Evolutionary conservation across 192 early-diverging fungal species (phyloP), one percentile per base, ranked within the genome.

Genomic region (Coemansia sp.): DNA sequence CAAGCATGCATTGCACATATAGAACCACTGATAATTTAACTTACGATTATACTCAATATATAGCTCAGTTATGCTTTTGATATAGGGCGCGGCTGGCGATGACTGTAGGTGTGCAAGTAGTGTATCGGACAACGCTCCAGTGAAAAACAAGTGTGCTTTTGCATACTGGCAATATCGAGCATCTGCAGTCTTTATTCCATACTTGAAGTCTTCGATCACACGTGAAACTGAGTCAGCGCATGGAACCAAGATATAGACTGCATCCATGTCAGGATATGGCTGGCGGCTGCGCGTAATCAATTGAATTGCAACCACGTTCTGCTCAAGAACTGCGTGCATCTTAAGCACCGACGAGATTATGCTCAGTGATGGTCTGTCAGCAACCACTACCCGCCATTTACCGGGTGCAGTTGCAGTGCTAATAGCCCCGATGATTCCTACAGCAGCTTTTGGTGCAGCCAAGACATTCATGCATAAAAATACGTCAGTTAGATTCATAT

Each of bases 31-130:
- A 5, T 22, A 27, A 17, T 63, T 46, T 14, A 46, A 70, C 74
- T 79, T 79, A 74, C 77, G 80, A 17, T 79, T 79, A 57, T 72
- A 85, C 24, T 83, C 80, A 53, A 85, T 67, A 54, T 69, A 85
- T 42, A 85, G 58, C 39, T 85, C 80, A 22, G 53, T 66, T n/a
- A 74, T 57, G 0, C 63, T 62, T 53, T 69, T 74, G 22, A 85
- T 71, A 19, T 67, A 72, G 8, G 68, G 70, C 17, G 77, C 71
- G 4, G 80, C 76, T 3, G 66, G 51, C 14, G 84, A 80, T 50
- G 72, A 61, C 51, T 54, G 58, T 21, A 85, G 61, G 24, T 68
- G 67, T 10, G 63, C 42, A 51, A 85, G 74, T 36, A 85, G 71
- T 0, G 66, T 10, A 4, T 82, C 75, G 4, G 78, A 39, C 30